Evolutionary conservation across 2,329 filamentous ascomycete species (phyloP).

Genomic region (Calonectria pseudoreteaudii): DNA sequence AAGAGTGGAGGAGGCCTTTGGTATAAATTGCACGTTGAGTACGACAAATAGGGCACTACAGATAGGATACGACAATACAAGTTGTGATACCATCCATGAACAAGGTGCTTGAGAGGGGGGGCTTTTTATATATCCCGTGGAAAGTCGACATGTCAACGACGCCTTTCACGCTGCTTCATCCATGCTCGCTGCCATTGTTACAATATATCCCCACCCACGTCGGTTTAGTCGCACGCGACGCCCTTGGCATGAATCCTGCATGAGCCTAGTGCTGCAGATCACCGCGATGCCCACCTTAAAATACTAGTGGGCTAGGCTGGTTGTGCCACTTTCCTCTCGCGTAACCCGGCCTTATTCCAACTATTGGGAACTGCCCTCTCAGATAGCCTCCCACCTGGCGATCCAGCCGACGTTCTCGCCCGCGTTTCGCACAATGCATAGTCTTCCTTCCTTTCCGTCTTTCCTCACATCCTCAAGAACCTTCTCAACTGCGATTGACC

Average conservation of each 20-base stretch:
- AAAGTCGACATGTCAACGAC: slow-evolving; percentile 41
- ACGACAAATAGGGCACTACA: background rate
- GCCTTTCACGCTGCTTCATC: slow-evolving; percentile 39
- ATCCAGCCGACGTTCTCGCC: slow-evolving; percentile 85
- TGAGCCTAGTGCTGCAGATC: slow-evolving; percentile 13
- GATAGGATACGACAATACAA: slow-evolving; percentile 1
- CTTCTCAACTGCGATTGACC: slow-evolving; percentile 72
- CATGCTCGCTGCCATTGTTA: background rate
- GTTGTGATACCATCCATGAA: background rate
- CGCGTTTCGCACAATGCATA: slow-evolving; percentile 86
- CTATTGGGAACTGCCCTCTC: background rate
- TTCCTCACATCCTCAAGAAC: slow-evolving; percentile 55
- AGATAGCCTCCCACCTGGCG: slow-evolving; percentile 80
- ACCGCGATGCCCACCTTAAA: background rate
- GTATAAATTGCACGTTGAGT: background rate
- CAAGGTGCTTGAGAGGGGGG: background rate
- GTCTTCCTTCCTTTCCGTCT: slow-evolving; percentile 56
- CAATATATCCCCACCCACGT: slow-evolving; percentile 3
- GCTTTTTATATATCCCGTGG: slow-evolving; percentile 26
- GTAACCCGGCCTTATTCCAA: background rate
- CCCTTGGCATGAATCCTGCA: slow-evolving; percentile 11
- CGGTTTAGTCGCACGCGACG: background rate
- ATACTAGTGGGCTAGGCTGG: background rate
- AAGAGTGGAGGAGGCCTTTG: background rate
- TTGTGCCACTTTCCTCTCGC: background rate